These are phyloP conservation scores for Debaryomycetaceae sp. DNA, from an alignment of 1,139 yeast species.

Conservation along the genomic window DNA sequence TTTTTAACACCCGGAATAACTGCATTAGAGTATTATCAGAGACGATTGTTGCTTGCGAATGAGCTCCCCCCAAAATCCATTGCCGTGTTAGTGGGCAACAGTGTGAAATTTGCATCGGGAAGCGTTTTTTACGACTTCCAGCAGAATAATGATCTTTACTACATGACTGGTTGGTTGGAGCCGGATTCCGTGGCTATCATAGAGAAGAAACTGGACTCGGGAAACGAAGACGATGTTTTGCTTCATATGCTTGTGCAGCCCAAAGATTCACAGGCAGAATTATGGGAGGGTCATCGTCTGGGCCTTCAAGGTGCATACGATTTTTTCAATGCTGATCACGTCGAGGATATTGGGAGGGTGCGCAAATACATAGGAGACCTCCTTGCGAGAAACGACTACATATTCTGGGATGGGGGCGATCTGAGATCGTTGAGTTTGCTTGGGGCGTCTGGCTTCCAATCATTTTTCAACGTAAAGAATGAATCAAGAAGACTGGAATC, in stretches of 20 bases:
- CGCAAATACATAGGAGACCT: conserved; percentile 43
- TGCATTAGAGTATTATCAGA: conserved; percentile 73
- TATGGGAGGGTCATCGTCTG: conserved; percentile 93
- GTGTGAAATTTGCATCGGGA: conserved; percentile 77
- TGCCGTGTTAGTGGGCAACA: conserved; percentile 72
- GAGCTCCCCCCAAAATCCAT: conserved; percentile 61
- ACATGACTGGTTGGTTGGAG: conserved; percentile 90
- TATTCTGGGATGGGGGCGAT: conserved; percentile 46
- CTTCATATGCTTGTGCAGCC: conserved; percentile 86
- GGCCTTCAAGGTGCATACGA: conserved; percentile 82
- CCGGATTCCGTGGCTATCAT: conserved; percentile 79
- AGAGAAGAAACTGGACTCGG: conserved; percentile 52
- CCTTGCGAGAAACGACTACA: conserved; percentile 41
- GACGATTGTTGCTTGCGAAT: conserved; percentile 58
- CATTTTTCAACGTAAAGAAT: conserved; percentile 12
- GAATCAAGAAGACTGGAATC: conserved; percentile 10
- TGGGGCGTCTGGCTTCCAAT: conserved; percentile 7
- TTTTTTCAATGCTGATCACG: conserved; percentile 82
- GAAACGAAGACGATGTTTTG: conserved; percentile 48
- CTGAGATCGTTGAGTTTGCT: background rate
- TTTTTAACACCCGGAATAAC: conserved; percentile 86
- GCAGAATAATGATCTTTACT: conserved; percentile 84
- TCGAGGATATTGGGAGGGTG: conserved; percentile 47
- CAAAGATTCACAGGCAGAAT: conserved; percentile 70
- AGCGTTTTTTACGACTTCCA: conserved; percentile 89